Conservation (phyloP, 345 rosid species). For the Moringa oleifera region DNA sequence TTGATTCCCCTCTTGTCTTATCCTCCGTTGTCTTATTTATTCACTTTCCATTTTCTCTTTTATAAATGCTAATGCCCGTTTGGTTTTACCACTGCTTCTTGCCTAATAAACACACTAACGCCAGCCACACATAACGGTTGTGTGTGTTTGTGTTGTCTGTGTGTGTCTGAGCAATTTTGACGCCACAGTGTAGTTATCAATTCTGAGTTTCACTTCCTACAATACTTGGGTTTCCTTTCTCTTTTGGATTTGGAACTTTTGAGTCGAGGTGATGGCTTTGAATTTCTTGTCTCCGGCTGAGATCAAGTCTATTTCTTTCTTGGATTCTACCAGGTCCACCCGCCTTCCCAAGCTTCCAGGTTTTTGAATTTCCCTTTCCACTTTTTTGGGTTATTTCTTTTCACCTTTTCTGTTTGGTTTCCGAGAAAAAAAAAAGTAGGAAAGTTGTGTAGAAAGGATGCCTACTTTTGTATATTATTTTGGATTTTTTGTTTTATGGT, state of each 20-base stretch:
- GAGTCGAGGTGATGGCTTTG: constrained; percentile 44
- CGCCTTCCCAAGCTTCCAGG: constrained; percentile 55
- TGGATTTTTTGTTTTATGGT: background rate
- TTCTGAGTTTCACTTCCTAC: background rate
- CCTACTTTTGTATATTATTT: no score
- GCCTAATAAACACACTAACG: background rate
- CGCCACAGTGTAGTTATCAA: background rate
- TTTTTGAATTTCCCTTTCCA: constrained; percentile 12
- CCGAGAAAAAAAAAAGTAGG: background rate
- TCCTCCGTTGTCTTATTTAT: background rate
- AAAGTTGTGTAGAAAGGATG: background rate
- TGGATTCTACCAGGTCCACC: constrained; percentile 49
- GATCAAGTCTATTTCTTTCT: constrained; percentile 53
- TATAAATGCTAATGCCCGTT: no score
- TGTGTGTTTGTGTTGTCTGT: background rate
- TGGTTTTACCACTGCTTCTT: no score
- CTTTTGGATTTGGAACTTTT: background rate
- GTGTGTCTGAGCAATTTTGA: background rate
- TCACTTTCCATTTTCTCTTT: background rate
- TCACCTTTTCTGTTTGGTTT: constrained; percentile 10
- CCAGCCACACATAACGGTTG: background rate
- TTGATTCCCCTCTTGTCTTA: background rate
- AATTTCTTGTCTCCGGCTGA: constrained; percentile 62
- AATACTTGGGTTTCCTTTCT: background rate
- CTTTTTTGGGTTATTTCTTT: background rate